Evolutionary conservation across 1,284 basidiomycete genomes (phyloP), one percentile per base, ranked within the genome.

Genomic region (Peniophora sp.): DNA sequence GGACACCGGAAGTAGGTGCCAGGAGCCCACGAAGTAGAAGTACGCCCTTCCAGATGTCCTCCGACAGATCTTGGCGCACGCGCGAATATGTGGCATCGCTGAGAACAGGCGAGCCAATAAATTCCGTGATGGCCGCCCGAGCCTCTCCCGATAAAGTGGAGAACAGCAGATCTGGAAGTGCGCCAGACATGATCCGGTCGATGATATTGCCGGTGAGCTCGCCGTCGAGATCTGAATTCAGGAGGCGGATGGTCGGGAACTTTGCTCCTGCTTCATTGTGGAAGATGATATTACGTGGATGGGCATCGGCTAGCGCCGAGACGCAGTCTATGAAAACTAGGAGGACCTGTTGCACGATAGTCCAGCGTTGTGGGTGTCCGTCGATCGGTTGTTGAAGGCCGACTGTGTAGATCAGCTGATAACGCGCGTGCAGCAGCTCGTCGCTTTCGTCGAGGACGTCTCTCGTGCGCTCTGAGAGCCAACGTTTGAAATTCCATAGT

Each of bases 381-480:
- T 79, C 70, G 15, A 78, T 51, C 1, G 67, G 59, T 27, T 50
- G 51, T 46, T 74, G 72, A 3, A 58, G 44, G n/a, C 73, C 74
- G 24, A 72, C 60, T 0, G 76, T 72, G 49, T 79, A 79, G 0
- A 79, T 62, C 5, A 80, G 60, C 43, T 78, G 76, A 49, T 73
- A 79, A 0, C 68, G 66, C 36, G 73, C 69, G 46, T 71, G 69
- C 3, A 79, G 64, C 20, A 80, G 65, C 50, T 79, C 76, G 49
- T 79, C 76, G 54, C 76, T 77, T 55, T 79, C 76, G 46, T 80
- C 78, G 3, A 79, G 55, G 24, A 80, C 63, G 47, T 79, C 76
- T 18, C 74, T 64, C 9, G 66, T 59, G 42, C 55, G 47, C 1
- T 50, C 47, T 27, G 62, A 49, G 1, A 78, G 55, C 73, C 73